Evolutionary conservation across 2,329 filamentous ascomycete species (phyloP), one percentile per base, ranked within the genome.

Genomic region (Grosmannia serpens): DNA sequence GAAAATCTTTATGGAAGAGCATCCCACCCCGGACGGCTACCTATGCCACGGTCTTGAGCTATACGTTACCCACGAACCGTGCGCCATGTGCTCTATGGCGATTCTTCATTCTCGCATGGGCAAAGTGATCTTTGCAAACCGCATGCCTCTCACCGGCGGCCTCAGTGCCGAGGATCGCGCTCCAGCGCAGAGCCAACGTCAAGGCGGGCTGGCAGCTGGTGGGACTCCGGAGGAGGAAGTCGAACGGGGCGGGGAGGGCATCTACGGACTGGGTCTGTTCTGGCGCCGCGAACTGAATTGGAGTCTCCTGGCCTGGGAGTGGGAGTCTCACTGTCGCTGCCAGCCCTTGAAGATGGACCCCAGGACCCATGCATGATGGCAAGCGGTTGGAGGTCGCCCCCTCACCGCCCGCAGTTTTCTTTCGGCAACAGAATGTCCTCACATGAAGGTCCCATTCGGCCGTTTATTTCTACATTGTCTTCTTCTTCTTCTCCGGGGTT

Each of bases 71-170:
- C 91, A 97, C 68, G 94, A 99, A 73, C 94, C 94, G 6, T 99
- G 94, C 69, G 82, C 95, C 61, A 95, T 95, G 82, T 99, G 94
- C 73, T 90, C 88, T 41, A 97, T 97, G 94, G 94, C 89, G 1
- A 87, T 97, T 65, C 78, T 97, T 26, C 91, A 97, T 69, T 96
- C 92, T 10, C 84, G 94, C 55, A 96, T 99, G 79, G 86, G 89
- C 51, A 85, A 87, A 57, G 88, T 91, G 56, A 80, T 95, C 46
- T 95, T 96, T 72, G 84, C 83, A 62, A 79, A 85, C 62, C 82
- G 88, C 58, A 94, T 95, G 87, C 80, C 82, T 53, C 75, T 83
- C 62, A 95, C 88, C 15, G 92, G 92, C 55, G 91, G 89, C 50
- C 77, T 96, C 74, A 87, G 86, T 66, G 86, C 90, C 26, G 90